These are phyloP conservation scores for Colletotrichum musae DNA, from an alignment of 2,329 filamentous ascomycete genomes.

Conservation along the genomic window DNA sequence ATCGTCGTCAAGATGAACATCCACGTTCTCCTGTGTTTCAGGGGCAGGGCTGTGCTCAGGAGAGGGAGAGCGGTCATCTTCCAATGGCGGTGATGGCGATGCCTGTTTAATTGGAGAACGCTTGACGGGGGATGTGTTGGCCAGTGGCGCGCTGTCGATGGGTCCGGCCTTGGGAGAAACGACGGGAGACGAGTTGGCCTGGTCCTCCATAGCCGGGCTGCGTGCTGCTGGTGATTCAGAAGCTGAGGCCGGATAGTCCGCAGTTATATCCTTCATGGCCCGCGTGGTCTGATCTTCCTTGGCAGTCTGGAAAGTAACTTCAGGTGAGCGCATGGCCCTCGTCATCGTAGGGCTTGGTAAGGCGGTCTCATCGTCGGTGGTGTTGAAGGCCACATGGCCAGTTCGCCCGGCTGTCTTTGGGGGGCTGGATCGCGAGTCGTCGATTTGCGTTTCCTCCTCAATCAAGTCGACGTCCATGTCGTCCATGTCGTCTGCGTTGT, in stretches of 20 bases:
- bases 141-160: slow-evolving; percentile 44
- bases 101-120: slow-evolving; percentile 45
- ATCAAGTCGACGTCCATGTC: slow-evolving; percentile 58
- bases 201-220: slow-evolving; percentile 39
- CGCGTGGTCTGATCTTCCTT: slow-evolving; percentile 60
- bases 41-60: slow-evolving; percentile 20
- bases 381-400: slow-evolving; percentile 41
- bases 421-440: slow-evolving; percentile 34
- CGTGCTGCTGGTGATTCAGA: slow-evolving; percentile 40
- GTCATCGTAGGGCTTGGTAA: slow-evolving; percentile 43
- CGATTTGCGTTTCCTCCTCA: slow-evolving; percentile 44
- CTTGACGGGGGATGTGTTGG: slow-evolving; percentile 42
- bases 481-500: slow-evolving; percentile 46
- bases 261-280: slow-evolving; percentile 40
- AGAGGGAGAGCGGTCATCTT: slow-evolving; percentile 19
- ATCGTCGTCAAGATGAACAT: slow-evolving; percentile 59
- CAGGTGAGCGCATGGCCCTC: slow-evolving; percentile 47
- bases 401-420: slow-evolving; percentile 27
- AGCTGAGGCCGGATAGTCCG: slow-evolving; percentile 36
- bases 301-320: slow-evolving; percentile 59
- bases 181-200: slow-evolving; percentile 28
- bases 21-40: slow-evolving; percentile 33
- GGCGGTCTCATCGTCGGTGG: slow-evolving; percentile 27
- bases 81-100: slow-evolving; percentile 38
- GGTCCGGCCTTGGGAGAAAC: slow-evolving; percentile 43